Conservation (phyloP, 495 filamentous ascomycete genomes). For the Penicillium riverlandense region DNA sequence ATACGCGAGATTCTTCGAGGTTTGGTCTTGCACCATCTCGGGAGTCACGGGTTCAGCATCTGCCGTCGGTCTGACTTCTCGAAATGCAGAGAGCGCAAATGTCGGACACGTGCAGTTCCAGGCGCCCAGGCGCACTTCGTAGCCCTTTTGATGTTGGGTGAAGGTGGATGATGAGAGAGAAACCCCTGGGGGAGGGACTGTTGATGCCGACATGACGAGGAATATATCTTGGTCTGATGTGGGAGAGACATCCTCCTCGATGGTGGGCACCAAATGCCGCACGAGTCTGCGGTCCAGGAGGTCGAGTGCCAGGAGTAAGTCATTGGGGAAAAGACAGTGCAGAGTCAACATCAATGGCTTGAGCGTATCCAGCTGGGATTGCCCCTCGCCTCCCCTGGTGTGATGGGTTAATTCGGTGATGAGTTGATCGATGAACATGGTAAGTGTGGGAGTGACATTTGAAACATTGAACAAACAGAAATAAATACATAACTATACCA, state of each 20-base stretch:
- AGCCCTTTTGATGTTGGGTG: conserved; percentile 30
- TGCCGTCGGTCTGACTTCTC: conserved; percentile 14
- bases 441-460: background rate
- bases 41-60: background rate
- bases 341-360: conserved; percentile 44
- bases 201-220: conserved; percentile 40
- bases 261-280: conserved; percentile 24
- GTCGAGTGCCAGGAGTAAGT: conserved; percentile 68
- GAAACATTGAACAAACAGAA: background rate
- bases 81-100: conserved; percentile 67
- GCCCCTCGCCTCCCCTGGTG: background rate
- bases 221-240: conserved; percentile 15
- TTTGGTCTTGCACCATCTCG: conserved; percentile 4
- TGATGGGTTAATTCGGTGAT: conserved; percentile 16
- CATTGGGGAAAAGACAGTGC: conserved; percentile 48
- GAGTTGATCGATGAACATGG: conserved; percentile 22
- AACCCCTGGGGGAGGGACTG: conserved; percentile 15
- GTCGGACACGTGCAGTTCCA: conserved; percentile 89
- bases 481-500: background rate
- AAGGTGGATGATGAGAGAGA: conserved; percentile 12
- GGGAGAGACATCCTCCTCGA: conserved; percentile 2
- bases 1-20: conserved; percentile 9
- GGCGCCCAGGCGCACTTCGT: conserved; percentile 64
- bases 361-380: conserved; percentile 11
- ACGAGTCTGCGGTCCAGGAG: conserved; percentile 70